Base-by-base conservation (phyloP, 352 stramenopile species). In the Pythium scleroteichum region DNA sequence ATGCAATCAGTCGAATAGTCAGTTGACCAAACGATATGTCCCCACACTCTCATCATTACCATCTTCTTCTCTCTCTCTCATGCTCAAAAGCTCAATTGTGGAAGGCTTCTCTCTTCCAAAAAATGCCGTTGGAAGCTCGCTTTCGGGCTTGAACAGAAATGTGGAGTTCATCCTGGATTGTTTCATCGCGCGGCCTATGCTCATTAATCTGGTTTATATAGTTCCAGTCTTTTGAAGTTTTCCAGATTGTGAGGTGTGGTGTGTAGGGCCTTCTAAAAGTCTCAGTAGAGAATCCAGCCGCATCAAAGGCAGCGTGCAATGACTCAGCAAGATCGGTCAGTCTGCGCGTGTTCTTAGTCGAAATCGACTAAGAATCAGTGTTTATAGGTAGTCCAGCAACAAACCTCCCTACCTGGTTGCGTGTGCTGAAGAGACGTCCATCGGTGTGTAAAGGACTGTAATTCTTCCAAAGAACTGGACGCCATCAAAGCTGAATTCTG, bases 231-330 rank as follows among this genome's bases (percentile, higher is more conserved):
- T 71, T 4, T 12, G 64, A 69, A 8, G 62, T 59, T 52, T 85
- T 83, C 73, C 76, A 85, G 19, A 85, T 67, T 8, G 76, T 81
- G 53, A 80, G 12, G 49, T 85, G 76, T n/a, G 76, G 71, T 6
- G 52, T 62, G 57, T 72, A 82, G 19, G 73, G 71, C 24, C 46
- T 63, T 14, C 62, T 53, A 29, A 79, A 75, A 2, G 13, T 42
- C 46, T 77, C 71, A 7, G 66, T 73, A 8, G 69, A 71, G 47
- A 79, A 56, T 1, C 66, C 71, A 27, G 63, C 40, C 2, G n/a
- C 38, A 2, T 54, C 16, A 50, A 72, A 79, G 3, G 59, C 54
- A 3, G 29, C 16, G 39, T 79, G 64, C 5, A 85, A 42, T 23
- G 45, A 27, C 53, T 78, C 61, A 8, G 68, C 68, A 14, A 82